Base-by-base conservation (phyloP, 2,329 filamentous ascomycete species). In the Xylariaceae sp. region DNA sequence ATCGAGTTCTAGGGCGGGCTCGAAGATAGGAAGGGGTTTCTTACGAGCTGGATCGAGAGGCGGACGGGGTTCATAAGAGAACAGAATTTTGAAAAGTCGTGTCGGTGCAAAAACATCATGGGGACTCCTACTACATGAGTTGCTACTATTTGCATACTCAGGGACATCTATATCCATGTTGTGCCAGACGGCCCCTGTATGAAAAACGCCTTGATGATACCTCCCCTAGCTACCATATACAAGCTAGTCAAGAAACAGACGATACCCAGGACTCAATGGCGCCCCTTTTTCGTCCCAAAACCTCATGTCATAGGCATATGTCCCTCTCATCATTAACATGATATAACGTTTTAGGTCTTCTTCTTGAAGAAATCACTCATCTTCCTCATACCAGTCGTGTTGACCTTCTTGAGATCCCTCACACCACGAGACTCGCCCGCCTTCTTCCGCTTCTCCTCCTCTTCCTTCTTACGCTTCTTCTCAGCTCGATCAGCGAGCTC, bases 381-480 rank as follows among this genome's bases (percentile, higher is more conserved):
- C 79, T 97, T 99, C 82, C 89, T 94, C 94, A 99, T 99, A 1
- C 94, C 94, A 18, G 77, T 84, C 0, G 88, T 92, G 75, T 97
- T 89, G 52, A 92, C 93, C 77, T 97, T 99, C 73, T 89, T 89
- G 69, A 99, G 73, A 52, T 92, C 83, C 71, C 86, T 87, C 1
- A 97, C 85, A 0, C 85, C 92, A 34, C 86, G 81, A 63, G 89
- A 94, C 75, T 90, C 83, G 23, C 78, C 79, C 2, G 83, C 84
- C 76, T 95, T 92, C 75, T 87, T 92, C 73, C 85, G 88, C 76
- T 88, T 89, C 60, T 96, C 92, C 60, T 96, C 92, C 62, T 96
- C 93, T 54, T 96, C 92, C 75, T 88, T 85, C 73, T 87, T 92
- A 49, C 88, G 80, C 77, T 88, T 92, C 83, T 94, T 96, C 72